Conservation (phyloP, 495 filamentous ascomycete species). For the Lasiosphaeria ovina region DNA sequence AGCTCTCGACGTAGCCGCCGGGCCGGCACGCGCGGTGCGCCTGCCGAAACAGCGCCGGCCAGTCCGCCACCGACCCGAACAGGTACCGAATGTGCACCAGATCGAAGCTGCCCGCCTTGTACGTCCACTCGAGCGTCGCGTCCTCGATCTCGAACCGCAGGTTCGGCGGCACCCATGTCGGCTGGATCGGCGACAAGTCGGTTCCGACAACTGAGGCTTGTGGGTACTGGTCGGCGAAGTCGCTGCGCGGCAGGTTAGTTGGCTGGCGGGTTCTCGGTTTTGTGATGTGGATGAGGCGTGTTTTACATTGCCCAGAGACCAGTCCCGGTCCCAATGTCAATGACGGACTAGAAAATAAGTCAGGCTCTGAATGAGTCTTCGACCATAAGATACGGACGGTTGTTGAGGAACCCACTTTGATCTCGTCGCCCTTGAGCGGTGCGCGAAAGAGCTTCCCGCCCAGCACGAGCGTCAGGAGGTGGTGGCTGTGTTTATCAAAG, state of each 20-base stretch:
- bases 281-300: not conserved
- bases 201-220: slow-evolving; percentile 58
- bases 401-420: slow-evolving; percentile 4
- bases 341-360: slow-evolving; percentile 41
- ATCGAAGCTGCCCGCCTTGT: slow-evolving; percentile 50
- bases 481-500: slow-evolving; percentile 27
- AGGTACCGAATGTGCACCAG: slow-evolving; percentile 57
- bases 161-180: slow-evolving; percentile 49
- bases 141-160: slow-evolving; percentile 53
- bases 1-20: slow-evolving; percentile 28
- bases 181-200: slow-evolving; percentile 62
- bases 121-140: slow-evolving; percentile 48
- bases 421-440: slow-evolving; percentile 44
- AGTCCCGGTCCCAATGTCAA: slow-evolving; percentile 65
- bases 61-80: slow-evolving; percentile 51
- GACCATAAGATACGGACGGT: not conserved
- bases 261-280: not conserved
- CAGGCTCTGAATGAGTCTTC: not conserved
- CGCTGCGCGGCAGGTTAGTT: slow-evolving; percentile 24
- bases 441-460: slow-evolving; percentile 57
- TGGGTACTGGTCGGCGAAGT: slow-evolving; percentile 49
- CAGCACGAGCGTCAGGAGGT: slow-evolving; percentile 40
- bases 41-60: slow-evolving; percentile 44
- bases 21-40: slow-evolving; percentile 25
- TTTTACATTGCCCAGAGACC: slow-evolving; percentile 45